Evolutionary conservation across 352 stramenopile species (phyloP).

Genomic region (Globisporangium apiculatum): DNA sequence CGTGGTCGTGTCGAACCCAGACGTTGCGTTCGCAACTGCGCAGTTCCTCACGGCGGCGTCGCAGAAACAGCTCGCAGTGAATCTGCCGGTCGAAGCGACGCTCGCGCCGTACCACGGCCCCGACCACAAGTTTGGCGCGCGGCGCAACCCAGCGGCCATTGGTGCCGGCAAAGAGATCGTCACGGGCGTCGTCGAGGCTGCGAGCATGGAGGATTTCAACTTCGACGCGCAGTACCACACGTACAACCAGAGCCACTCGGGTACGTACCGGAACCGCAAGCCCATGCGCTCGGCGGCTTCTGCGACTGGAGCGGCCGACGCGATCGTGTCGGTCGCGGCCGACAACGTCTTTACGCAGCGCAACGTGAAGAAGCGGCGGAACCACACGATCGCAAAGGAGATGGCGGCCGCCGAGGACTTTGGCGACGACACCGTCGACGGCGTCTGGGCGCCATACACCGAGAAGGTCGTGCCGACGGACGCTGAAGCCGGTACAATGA

Average conservation of each 20-base stretch:
- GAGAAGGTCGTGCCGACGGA: conserved; percentile 46
- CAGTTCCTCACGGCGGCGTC: conserved; percentile 29
- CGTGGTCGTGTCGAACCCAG: conserved; percentile 21
- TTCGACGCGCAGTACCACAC: conserved; percentile 82
- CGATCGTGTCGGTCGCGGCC: conserved; percentile 14
- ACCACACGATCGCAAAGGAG: conserved; percentile 26
- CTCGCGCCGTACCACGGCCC: conserved; percentile 46
- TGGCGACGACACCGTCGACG: conserved; percentile 31
- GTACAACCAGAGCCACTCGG: conserved; percentile 45
- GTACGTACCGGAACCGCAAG: conserved; percentile 15
- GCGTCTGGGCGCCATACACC: conserved; percentile 60
- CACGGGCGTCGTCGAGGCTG: conserved; percentile 67
- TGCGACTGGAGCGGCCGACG: conserved; percentile 3
- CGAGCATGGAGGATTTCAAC: conserved; percentile 65
- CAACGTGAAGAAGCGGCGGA: conserved; percentile 36
- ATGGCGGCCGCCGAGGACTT: conserved; percentile 31
- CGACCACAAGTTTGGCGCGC: conserved; percentile 15
- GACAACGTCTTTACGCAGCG: conserved; percentile 34
- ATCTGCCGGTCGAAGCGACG: conserved; percentile 61
- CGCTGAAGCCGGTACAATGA: conserved; percentile 40
- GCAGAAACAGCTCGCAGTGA: conserved; percentile 40
- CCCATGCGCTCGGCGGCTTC: neutral
- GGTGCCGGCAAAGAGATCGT: conserved; percentile 68
- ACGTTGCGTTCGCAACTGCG: conserved; percentile 19
- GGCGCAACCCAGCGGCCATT: conserved; percentile 25